Conservation (phyloP, 2,329 filamentous ascomycete species). For the Fusarium chuoi region DNA sequence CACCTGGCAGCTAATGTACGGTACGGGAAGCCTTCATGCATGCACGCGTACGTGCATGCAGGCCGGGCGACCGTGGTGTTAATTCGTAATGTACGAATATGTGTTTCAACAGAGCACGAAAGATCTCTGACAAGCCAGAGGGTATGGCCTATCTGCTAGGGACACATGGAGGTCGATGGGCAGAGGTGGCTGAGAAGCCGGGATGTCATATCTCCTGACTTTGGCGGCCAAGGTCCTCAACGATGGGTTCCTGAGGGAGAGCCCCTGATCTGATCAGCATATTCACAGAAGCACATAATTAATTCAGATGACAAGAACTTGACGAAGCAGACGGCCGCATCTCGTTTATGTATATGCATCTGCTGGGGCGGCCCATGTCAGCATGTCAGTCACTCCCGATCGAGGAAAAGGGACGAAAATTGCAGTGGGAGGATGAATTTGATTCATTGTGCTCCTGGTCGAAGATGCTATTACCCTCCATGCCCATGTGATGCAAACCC, state of each 20-base stretch:
- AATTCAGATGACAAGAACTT: conserved; percentile 12
- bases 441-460: conserved; percentile 9
- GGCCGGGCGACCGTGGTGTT: conserved; percentile 32
- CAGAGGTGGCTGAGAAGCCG: conserved; percentile 3
- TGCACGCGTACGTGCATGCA: conserved; percentile 40
- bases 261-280: not conserved
- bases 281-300: not conserved
- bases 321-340: conserved; percentile 29
- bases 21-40: conserved; percentile 37
- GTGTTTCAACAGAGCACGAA: conserved; percentile 35
- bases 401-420: conserved; percentile 6
- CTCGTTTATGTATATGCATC: conserved; percentile 22
- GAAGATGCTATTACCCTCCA: conserved; percentile 25
- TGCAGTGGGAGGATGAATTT: not conserved
- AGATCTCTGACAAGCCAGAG: conserved; percentile 8
- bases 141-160: conserved; percentile 23
- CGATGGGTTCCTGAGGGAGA: not conserved
- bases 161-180: conserved; percentile 19
- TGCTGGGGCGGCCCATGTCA: conserved; percentile 9
- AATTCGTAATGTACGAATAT: conserved; percentile 40
- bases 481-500: conserved; percentile 28
- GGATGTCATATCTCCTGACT: conserved; percentile 23
- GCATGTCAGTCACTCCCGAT: not conserved
- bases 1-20: conserved; percentile 44
- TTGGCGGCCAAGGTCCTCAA: conserved; percentile 4